Percentiles rank a stretch among this genome's conserved stretches.
phyloP scores from a whole-genome alignment of 1,284 basidiomycete genomes.

The Pholiota adiposa region DNA sequence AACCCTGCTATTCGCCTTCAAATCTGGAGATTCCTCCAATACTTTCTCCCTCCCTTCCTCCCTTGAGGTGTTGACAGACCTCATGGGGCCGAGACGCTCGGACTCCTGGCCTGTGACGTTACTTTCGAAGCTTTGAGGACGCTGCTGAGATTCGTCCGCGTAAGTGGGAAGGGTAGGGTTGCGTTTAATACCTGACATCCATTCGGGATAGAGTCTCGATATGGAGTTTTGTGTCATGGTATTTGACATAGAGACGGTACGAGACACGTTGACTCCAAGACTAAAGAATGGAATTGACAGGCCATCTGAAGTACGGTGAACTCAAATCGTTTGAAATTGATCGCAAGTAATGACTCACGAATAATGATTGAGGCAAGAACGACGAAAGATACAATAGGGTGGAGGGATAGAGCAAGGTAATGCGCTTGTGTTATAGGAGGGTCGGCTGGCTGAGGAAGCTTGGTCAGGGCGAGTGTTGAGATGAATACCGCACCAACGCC shows the following conservation, averaged over 20 bases:
- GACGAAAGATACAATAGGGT: slow-evolving; percentile 84
- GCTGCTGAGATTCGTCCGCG: neutral
- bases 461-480: slow-evolving; percentile 73
- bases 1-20: slow-evolving; percentile 10
- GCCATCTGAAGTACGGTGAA: slow-evolving; percentile 60
- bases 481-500: slow-evolving; percentile 88
- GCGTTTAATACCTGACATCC: slow-evolving; percentile 38
- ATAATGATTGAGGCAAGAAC: slow-evolving; percentile 84
- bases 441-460: slow-evolving; percentile 61
- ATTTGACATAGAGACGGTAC: slow-evolving; percentile 40
- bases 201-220: slow-evolving; percentile 47
- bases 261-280: slow-evolving; percentile 68
- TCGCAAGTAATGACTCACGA: too few relatives aligned
- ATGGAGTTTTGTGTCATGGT: slow-evolving; percentile 36
- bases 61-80: too few relatives aligned
- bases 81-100: too few relatives aligned
- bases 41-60: too few relatives aligned
- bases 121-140: neutral
- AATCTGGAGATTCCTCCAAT: neutral
- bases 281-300: slow-evolving; percentile 89
- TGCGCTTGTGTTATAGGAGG: slow-evolving; percentile 73
- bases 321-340: neutral
- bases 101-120: neutral
- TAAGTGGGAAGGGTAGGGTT: slow-evolving; percentile 13
- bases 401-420: slow-evolving; percentile 67